Evolutionary conservation across 2,329 filamentous ascomycete species (phyloP).

Genomic region (Orbilia oligospora): DNA sequence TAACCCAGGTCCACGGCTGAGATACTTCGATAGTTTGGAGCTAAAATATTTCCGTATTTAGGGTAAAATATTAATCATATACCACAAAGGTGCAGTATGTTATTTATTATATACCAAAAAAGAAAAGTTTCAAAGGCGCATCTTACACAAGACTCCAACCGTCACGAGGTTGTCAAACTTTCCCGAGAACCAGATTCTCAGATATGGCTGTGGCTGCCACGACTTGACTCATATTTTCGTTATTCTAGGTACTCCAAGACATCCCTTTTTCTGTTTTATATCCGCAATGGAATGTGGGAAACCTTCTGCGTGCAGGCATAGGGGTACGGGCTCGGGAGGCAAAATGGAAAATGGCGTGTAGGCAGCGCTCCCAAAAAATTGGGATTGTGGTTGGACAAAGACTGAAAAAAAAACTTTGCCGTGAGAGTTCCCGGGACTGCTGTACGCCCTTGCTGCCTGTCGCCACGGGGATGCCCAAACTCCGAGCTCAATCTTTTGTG

Average conservation of each 20-base stretch:
- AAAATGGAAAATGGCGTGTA: slow-evolving; percentile 13
- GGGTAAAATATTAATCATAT: too few relatives aligned
- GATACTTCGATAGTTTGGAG: not conserved
- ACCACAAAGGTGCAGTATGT: too few relatives aligned
- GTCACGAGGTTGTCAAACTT: slow-evolving; percentile 29
- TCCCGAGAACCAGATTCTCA: slow-evolving; percentile 32
- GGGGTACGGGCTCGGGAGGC: not conserved
- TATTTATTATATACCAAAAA: too few relatives aligned
- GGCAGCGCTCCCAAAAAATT: slow-evolving; percentile 5
- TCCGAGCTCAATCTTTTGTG: not conserved
- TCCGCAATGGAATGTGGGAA: not conserved
- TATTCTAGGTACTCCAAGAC: not conserved
- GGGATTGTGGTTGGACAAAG: slow-evolving; percentile 12
- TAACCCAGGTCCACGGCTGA: not conserved
- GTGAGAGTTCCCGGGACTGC: not conserved
- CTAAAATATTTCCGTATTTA: not conserved
- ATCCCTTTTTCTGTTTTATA: slow-evolving; percentile 5
- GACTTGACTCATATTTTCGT: not conserved
- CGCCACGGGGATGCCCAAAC: not conserved
- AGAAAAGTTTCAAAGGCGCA: not conserved
- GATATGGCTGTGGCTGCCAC: slow-evolving; percentile 21
- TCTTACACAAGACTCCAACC: slow-evolving; percentile 6
- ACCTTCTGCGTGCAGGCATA: not conserved
- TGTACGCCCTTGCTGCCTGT: slow-evolving; percentile 18
- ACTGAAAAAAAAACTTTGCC: not conserved